phyloP scores from a whole-genome alignment of 306 rosid species.

The Psophocarpus tetragonolobus region DNA sequence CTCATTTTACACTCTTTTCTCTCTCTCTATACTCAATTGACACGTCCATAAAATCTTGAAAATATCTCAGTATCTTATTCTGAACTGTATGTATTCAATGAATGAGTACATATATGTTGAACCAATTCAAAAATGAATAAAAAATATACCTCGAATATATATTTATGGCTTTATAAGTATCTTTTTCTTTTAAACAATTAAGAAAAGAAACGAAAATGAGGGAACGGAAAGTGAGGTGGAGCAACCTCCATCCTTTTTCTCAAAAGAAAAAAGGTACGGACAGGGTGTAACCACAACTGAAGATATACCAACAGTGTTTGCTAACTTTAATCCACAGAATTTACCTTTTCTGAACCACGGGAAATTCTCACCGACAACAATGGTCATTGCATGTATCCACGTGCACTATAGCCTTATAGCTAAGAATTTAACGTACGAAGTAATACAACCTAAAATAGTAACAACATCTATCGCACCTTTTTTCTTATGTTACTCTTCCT shows the following conservation, averaged over 20 bases:
- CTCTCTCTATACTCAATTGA: neutral
- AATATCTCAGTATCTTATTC: neutral
- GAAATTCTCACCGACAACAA: conserved; percentile 19
- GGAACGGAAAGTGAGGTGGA: conserved; percentile 21
- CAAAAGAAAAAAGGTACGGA: conserved; percentile 13
- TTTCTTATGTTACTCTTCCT: neutral
- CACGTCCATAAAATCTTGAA: neutral
- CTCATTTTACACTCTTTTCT: neutral
- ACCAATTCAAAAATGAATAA: neutral
- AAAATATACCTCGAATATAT: neutral
- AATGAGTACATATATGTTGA: neutral
- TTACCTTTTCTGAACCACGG: neutral
- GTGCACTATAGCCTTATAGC: neutral
- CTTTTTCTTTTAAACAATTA: neutral
- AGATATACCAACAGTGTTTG: neutral
- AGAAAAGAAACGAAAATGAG: neutral
- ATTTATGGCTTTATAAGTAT: neutral
- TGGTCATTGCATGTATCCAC: neutral
- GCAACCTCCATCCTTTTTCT: neutral
- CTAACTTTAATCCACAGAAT: neutral
- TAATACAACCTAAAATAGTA: neutral
- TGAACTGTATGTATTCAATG: neutral
- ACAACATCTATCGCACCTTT: neutral
- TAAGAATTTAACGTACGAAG: neutral
- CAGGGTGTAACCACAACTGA: neutral